Conservation (phyloP, 768 basidiomycete genomes). For the Phaeolepiota aurea region DNA sequence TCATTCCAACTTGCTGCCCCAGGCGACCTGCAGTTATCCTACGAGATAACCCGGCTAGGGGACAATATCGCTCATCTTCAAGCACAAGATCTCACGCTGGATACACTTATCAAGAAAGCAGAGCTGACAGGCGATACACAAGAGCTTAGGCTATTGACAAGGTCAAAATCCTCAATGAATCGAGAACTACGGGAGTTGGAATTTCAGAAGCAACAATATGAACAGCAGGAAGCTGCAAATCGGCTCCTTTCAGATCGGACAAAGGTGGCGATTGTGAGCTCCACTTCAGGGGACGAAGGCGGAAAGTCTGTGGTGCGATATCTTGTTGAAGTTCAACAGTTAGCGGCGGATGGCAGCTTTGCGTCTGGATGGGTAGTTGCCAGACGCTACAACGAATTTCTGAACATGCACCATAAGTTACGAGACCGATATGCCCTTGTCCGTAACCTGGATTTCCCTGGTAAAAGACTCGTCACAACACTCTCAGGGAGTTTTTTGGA, state of each 20-base stretch:
- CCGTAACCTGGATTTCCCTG: conserved; percentile 79
- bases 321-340: conserved; percentile 85
- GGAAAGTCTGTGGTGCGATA: conserved; percentile 91
- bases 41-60: conserved; percentile 74
- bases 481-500: conserved; percentile 87
- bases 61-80: conserved; percentile 72
- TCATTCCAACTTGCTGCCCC: conserved; percentile 76
- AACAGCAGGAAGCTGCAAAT: conserved; percentile 91
- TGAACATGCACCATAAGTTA: conserved; percentile 79
- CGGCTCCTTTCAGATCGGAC: conserved; percentile 80
- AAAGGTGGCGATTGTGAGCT: conserved; percentile 76
- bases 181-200: conserved; percentile 76
- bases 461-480: conserved; percentile 86
- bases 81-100: conserved; percentile 76
- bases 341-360: conserved; percentile 70
- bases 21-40: conserved; percentile 81
- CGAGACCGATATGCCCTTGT: conserved; percentile 66
- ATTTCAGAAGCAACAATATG: conserved; percentile 90
- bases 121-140: conserved; percentile 87
- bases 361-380: conserved; percentile 90
- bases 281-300: conserved; percentile 72
- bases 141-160: conserved; percentile 75
- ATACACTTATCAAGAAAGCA: conserved; percentile 87
- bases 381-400: conserved; percentile 91
- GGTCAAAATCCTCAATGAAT: conserved; percentile 73